Percentiles rank a stretch among this genome's conserved stretches.
Conservation (phyloP, 176 grass and related monocot species). For the Musa itinerans region DNA sequence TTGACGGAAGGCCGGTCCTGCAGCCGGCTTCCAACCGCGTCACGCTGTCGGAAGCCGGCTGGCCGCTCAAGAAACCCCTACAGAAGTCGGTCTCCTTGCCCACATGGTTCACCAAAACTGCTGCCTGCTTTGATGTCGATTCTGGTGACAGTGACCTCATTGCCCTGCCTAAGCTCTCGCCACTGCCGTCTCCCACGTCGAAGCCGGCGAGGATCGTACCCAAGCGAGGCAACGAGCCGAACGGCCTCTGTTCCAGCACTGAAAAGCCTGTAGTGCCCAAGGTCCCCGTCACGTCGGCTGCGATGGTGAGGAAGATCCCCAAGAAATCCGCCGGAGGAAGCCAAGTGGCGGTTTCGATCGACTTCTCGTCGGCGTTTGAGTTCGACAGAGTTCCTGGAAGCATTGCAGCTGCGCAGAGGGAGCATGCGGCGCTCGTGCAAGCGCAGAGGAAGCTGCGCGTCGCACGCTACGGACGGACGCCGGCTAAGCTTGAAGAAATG, state of each 20-base stretch:
- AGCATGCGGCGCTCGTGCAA: conserved; percentile 51
- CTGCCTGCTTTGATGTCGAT: neutral
- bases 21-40: conserved; percentile 21
- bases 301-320: conserved; percentile 22
- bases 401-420: conserved; percentile 54
- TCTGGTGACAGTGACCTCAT: too few relatives aligned
- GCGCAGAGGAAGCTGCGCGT: conserved; percentile 74
- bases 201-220: neutral
- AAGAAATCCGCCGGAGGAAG: conserved; percentile 22
- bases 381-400: conserved; percentile 31
- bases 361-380: conserved; percentile 14
- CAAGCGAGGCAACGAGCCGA: neutral
- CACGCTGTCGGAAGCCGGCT: neutral
- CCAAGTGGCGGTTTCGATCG: conserved; percentile 21
- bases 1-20: conserved; percentile 6
- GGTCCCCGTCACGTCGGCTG: neutral
- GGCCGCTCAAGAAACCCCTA: neutral
- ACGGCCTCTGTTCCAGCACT: conserved; percentile 2
- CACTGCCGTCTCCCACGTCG: neutral
- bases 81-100: conserved; percentile 11
- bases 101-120: neutral
- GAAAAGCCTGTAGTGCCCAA: neutral
- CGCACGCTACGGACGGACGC: conserved; percentile 69
- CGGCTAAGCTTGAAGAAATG: conserved; percentile 44
- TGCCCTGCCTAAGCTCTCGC: neutral